phyloP scores from a whole-genome alignment of 331 rosid genomes.

The Cucumis variabilis region DNA sequence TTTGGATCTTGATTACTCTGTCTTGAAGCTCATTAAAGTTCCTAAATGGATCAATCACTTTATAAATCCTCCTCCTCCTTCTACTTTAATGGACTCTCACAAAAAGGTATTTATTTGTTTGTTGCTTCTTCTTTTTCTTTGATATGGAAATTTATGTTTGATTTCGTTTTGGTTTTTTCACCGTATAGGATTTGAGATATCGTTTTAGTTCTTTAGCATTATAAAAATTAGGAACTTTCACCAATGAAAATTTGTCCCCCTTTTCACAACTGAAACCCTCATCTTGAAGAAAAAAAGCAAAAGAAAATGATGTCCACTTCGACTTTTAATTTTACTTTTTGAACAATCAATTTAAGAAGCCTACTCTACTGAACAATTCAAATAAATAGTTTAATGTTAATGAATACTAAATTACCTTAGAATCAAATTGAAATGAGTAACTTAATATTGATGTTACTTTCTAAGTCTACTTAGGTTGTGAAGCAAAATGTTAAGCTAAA shows the following conservation, averaged over 20 bases:
- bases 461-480: no score
- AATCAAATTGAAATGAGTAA: no score
- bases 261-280: neutral
- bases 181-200: neutral
- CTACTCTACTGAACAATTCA: no score
- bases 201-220: conserved; percentile 1
- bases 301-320: neutral
- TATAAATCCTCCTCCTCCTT: neutral
- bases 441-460: no score
- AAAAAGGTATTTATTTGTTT: conserved; percentile 59
- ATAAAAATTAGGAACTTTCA: neutral
- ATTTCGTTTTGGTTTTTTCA: neutral
- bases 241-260: neutral
- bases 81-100: conserved; percentile 64
- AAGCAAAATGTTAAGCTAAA: no score
- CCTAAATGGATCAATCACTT: conserved; percentile 42
- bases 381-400: no score
- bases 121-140: neutral
- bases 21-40: conserved; percentile 55
- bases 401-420: no score
- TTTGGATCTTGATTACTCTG: conserved; percentile 49
- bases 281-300: no score
- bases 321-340: neutral
- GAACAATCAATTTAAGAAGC: no score
- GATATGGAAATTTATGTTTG: conserved; percentile 33